Evolutionary conservation across 768 basidiomycete species (phyloP), one percentile per base, ranked within the genome.

Genomic region (Mycena latifolia): DNA sequence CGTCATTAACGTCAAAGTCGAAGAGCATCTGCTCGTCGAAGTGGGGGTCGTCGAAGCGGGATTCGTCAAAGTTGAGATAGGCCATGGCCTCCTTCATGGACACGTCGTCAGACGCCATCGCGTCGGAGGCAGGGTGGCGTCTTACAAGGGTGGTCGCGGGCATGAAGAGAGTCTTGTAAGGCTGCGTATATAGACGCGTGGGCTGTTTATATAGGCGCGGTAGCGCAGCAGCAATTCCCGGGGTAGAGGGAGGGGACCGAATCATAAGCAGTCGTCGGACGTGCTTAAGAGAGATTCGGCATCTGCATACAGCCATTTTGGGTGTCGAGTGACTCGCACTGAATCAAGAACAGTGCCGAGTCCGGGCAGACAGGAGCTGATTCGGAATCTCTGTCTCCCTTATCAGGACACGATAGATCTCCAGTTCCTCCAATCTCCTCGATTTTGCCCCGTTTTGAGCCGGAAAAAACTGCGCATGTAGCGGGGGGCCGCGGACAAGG

Each of bases 1-100:
- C 61, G 25, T 66, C 33, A 65, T 5, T 61, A 47, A 88, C 85
- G 71, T 89, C 88, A 72, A 88, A 80, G 71, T 90, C 88, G 74
- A 87, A 78, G 69, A 83, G 82, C 69, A 70, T 70, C 6, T 57
- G 61, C 33, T 70, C 69, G 24, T 70, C 69, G 22, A 61, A 61
- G 22, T 54, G 55, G 18, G 55, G 51, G 17, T 59, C 61, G 64
- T 79, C 76, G 72, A 80, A 81, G 64, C 72, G 71, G 54, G 71
- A 59, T 63, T 81, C 77, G 72, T 83, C 79, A 73, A 80, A 79
- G 73, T 65, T 75, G 71, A 81, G 74, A 55, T 77, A 71, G 17
- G 61, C 45, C 69, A 70, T 66, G 56, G 77, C 47, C 58, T 73
- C 72, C 69, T 77, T 75, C 65, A 74, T 64, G 45, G 75, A 60